phyloP scores from a whole-genome alignment of 306 rosid species.

The Castanea crenata region DNA sequence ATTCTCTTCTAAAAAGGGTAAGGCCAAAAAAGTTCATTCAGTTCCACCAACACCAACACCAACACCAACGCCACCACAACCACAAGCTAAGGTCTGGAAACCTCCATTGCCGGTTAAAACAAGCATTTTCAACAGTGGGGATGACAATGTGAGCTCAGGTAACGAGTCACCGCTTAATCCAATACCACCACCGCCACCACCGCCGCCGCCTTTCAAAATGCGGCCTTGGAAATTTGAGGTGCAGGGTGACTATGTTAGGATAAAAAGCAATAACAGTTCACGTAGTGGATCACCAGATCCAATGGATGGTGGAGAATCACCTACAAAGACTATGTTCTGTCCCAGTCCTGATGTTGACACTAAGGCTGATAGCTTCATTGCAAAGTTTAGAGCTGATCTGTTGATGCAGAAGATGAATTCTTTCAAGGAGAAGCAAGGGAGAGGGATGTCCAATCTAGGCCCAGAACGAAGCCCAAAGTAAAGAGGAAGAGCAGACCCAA shows the following conservation, averaged over 20 bases:
- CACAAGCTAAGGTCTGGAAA: background rate
- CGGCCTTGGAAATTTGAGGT: slow-evolving; percentile 45
- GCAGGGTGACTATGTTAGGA: slow-evolving; percentile 73
- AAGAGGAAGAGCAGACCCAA: slow-evolving; percentile 15
- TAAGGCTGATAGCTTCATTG: slow-evolving; percentile 78
- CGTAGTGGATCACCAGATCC: slow-evolving; percentile 57
- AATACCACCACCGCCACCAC: slow-evolving; percentile 77
- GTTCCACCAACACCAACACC: slow-evolving; percentile 15
- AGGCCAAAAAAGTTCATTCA: slow-evolving; percentile 35
- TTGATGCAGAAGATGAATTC: slow-evolving; percentile 78
- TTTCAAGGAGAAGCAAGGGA: slow-evolving; percentile 44
- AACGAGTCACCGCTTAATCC: slow-evolving; percentile 54
- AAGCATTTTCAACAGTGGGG: slow-evolving; percentile 22
- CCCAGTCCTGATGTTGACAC: slow-evolving; percentile 74
- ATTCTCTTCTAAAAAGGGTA: slow-evolving; percentile 52
- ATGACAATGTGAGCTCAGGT: slow-evolving; percentile 31
- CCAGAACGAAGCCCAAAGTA: slow-evolving; percentile 15
- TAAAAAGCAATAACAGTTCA: slow-evolving; percentile 60
- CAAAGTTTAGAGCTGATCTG: slow-evolving; percentile 67
- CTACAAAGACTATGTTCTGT: slow-evolving; percentile 41
- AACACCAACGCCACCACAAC: slow-evolving; percentile 4
- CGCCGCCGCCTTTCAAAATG: slow-evolving; percentile 58
- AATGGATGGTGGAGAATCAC: slow-evolving; percentile 28
- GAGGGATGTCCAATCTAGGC: slow-evolving; percentile 51
- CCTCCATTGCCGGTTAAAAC: slow-evolving; percentile 23